These are phyloP conservation scores for Aspergillus glaucus DNA, from an alignment of 2,329 filamentous ascomycete species.

Conservation along the genomic window DNA sequence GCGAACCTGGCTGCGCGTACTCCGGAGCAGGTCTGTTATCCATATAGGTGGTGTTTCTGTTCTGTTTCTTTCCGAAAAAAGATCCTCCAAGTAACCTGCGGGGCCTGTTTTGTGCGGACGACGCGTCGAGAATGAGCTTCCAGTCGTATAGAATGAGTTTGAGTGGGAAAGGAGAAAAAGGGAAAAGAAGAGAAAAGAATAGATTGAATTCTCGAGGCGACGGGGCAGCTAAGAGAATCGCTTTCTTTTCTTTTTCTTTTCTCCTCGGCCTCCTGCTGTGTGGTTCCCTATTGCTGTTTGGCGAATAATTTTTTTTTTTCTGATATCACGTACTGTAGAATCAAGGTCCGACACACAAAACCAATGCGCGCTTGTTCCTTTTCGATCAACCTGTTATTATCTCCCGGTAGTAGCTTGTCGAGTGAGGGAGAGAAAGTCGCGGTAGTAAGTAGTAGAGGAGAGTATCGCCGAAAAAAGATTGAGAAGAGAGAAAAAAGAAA, in stretches of 20 bases:
- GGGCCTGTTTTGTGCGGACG: constrained; percentile 21
- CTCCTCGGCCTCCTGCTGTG: background rate
- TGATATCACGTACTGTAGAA: background rate
- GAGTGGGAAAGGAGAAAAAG: constrained; percentile 8
- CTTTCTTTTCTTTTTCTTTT: background rate
- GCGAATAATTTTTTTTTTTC: background rate
- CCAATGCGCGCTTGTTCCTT: background rate
- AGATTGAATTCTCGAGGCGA: background rate
- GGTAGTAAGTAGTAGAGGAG: constrained; percentile 4
- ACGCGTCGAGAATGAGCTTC: constrained; percentile 29
- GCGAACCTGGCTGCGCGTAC: constrained; percentile 85
- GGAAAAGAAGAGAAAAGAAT: constrained; percentile 4
- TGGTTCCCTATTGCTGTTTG: background rate
- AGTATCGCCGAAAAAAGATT: constrained; percentile 6
- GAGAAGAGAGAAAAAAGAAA: constrained; percentile 5
- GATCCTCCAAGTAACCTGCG: constrained; percentile 17
- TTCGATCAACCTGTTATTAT: background rate
- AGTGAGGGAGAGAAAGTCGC: constrained; percentile 4
- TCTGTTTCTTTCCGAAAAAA: constrained; percentile 8
- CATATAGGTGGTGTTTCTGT: constrained; percentile 42
- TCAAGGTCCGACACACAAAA: background rate
- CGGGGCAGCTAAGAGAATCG: background rate
- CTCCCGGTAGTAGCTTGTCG: background rate
- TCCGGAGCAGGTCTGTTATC: constrained; percentile 61
- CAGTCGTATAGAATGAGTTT: constrained; percentile 3